Conservation (phyloP, 352 stramenopile genomes). For the Thalassiosira exigua region DNA sequence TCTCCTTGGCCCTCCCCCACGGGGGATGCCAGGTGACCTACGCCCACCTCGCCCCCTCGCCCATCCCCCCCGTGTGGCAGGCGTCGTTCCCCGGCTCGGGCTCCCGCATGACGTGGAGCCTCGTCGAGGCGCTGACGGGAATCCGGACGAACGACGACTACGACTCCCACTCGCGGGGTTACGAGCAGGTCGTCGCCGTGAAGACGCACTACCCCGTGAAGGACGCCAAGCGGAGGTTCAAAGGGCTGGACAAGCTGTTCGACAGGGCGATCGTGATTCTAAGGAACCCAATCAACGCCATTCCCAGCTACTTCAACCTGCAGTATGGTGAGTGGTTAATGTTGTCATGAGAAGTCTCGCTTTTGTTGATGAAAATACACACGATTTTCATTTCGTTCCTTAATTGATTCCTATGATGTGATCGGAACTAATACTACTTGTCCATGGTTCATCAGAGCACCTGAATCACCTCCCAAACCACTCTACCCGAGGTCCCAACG, state of each 20-base stretch:
- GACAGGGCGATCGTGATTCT: conserved; percentile 60
- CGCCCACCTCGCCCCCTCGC: conserved; percentile 12
- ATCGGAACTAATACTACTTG: neutral
- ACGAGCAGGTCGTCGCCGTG: conserved; percentile 52
- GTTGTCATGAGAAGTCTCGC: no score
- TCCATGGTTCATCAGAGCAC: conserved; percentile 30
- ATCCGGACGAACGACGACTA: conserved; percentile 62
- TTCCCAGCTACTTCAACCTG: conserved; percentile 61
- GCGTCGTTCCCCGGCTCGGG: conserved; percentile 40
- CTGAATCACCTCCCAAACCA: conserved; percentile 56
- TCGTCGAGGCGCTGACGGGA: conserved; percentile 58
- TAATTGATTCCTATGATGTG: neutral
- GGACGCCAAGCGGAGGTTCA: neutral
- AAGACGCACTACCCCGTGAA: conserved; percentile 61
- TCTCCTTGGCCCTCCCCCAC: conserved; percentile 42
- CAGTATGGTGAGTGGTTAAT: conserved; percentile 25
- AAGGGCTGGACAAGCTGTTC: conserved; percentile 11
- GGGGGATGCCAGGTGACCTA: conserved; percentile 58
- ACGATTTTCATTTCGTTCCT: no score
- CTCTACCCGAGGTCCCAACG: conserved; percentile 38
- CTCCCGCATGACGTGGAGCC: conserved; percentile 55
- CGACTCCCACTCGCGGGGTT: conserved; percentile 51
- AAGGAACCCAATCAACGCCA: conserved; percentile 58
- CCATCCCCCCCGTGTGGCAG: conserved; percentile 36
- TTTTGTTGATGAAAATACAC: no score